Conservation (phyloP, 768 basidiomycete species). For the Cystobasidium ongulense region DNA sequence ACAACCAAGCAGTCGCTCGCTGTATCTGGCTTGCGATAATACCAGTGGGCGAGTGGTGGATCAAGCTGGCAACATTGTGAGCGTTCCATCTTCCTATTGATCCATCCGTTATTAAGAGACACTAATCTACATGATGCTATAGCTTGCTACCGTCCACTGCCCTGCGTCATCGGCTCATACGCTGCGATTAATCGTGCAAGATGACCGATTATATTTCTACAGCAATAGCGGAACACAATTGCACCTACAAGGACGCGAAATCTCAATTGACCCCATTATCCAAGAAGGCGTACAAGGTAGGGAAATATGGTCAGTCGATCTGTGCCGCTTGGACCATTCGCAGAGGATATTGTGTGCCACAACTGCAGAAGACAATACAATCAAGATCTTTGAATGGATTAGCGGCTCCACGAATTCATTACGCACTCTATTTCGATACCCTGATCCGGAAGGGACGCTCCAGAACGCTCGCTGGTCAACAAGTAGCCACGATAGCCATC, state of each 20-base stretch:
- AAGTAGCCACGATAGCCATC: neutral
- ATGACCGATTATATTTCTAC: neutral
- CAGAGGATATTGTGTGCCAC: neutral
- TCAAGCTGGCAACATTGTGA: conserved; percentile 5
- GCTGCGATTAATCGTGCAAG: neutral
- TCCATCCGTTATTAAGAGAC: neutral
- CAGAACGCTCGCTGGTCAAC: neutral
- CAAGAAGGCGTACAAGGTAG: conserved; percentile 10
- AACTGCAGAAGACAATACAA: neutral
- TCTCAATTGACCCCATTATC: neutral
- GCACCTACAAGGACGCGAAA: neutral
- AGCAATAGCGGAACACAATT: neutral
- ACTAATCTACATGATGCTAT: neutral
- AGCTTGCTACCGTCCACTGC: conserved; percentile 5
- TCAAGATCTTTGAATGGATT: neutral
- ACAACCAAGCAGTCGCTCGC: neutral
- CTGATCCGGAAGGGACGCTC: conserved; percentile 1
- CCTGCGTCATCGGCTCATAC: neutral
- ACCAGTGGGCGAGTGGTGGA: neutral
- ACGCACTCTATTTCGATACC: neutral
- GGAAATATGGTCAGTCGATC: neutral
- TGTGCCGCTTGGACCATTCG: neutral
- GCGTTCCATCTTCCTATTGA: neutral
- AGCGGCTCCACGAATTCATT: neutral
- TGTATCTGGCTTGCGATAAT: neutral